Evolutionary conservation across 2,329 filamentous ascomycete species (phyloP), one percentile per base, ranked within the genome.

Genomic region (Blastomyces parvus): DNA sequence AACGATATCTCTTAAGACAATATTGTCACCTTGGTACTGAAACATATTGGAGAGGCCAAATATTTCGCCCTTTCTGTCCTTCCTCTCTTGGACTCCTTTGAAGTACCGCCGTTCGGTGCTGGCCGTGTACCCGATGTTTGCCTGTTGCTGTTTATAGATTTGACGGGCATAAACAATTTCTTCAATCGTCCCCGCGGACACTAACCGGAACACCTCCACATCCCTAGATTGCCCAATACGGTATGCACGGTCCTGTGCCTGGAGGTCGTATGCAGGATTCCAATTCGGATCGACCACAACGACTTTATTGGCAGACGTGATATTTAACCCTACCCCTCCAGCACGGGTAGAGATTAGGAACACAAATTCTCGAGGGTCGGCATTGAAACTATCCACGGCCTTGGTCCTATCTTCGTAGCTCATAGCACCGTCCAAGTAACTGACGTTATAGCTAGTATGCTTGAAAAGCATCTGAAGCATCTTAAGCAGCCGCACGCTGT

Each of bases 71-170:
- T 93, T 93, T 67, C 92, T 86, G 36, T 85, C 84, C 30, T 85
- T 85, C 67, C 90, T 85, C 66, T 95, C 88, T 76, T 97, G 93
- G 0, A 97, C 90, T 50, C 94, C 94, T 68, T 88, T 91, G 79
- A 99, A 99, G 74, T 99, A 99, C 1, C 94, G 86, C 3, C 94
- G 86, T 75, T 99, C 94, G 5, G 87, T 88, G 0, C 90, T 95
- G 0, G 94, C 94, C 42, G 88, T 95, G 75, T 99, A 97, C 0
- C 90, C 94, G 64, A 99, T 97, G 71, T 97, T 97, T 33, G 94
- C 93, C 77, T 97, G 94, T 71, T 99, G 94, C 72, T 99, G 94
- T 75, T 99, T 99, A 82, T 99, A 99, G 48, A 99, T 94, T 71
- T 99, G 94, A 7, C 94, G 84, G 0, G 93, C 94, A 70, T 99